Evolutionary conservation across 2,329 filamentous ascomycete species (phyloP).

Genomic region (Akanthomyces uredinophilus): DNA sequence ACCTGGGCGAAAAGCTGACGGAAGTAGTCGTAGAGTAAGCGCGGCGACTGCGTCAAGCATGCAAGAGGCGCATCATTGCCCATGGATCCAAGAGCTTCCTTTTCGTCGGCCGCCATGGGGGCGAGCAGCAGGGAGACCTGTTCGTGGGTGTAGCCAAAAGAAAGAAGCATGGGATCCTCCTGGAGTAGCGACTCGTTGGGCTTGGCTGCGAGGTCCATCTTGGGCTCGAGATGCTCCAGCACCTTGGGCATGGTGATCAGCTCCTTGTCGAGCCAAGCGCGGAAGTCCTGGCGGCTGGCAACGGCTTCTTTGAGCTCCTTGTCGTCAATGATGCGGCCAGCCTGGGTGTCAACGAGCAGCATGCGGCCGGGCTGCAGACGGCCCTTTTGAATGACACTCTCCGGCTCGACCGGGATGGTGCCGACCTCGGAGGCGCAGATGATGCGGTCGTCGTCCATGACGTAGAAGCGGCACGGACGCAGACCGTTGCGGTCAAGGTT

Average conservation of each 20-base stretch:
- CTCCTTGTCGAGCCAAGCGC: conserved; percentile 79
- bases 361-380: conserved; percentile 91
- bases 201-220: conserved; percentile 60
- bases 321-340: conserved; percentile 90
- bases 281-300: conserved; percentile 81
- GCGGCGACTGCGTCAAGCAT: conserved; percentile 83
- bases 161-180: conserved; percentile 75
- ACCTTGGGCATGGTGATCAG: conserved; percentile 77
- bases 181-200: conserved; percentile 69
- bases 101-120: conserved; percentile 95
- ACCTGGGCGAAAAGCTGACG: conserved; percentile 96
- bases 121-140: conserved; percentile 88
- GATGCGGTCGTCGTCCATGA: conserved; percentile 94
- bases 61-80: conserved; percentile 93
- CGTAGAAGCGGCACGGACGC: conserved; percentile 92
- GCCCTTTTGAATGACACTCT: conserved; percentile 86
- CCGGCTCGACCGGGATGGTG: conserved; percentile 85
- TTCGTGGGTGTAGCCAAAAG: conserved; percentile 92
- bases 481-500: conserved; percentile 95
- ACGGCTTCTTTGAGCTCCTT: conserved; percentile 86
- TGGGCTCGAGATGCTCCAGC: conserved; percentile 55
- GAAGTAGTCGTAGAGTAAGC: conserved; percentile 93
- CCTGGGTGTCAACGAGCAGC: conserved; percentile 87
- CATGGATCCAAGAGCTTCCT: conserved; percentile 96
- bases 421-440: conserved; percentile 96